Percentiles rank a stretch among this genome's conserved stretches.
Conservation (phyloP, 768 basidiomycete genomes). For the Agaricus blazei region DNA sequence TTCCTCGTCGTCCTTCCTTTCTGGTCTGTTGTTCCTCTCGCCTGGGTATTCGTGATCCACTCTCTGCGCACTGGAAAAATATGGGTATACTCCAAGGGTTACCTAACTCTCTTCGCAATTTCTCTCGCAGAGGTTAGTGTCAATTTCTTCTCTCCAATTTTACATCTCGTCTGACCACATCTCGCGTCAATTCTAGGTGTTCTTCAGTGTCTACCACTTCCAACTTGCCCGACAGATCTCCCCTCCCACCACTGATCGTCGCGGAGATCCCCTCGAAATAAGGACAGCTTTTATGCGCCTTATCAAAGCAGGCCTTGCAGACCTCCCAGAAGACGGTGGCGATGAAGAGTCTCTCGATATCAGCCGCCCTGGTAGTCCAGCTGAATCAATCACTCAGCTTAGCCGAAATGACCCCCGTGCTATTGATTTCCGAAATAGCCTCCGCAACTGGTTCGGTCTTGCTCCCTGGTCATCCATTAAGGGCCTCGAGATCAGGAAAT, state of each 20-base stretch:
- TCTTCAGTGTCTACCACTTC: constrained; percentile 65
- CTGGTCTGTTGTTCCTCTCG: constrained; percentile 56
- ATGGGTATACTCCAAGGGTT: constrained; percentile 34
- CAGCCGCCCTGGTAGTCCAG: constrained; percentile 55
- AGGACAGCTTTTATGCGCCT: constrained; percentile 56
- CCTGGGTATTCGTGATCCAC: constrained; percentile 60
- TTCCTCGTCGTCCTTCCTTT: constrained; percentile 53
- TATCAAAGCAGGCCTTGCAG: constrained; percentile 59
- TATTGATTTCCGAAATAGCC: constrained; percentile 62
- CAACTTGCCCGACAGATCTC: constrained; percentile 45
- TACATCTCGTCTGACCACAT: neutral
- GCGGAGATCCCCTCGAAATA: constrained; percentile 51
- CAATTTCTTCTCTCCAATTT: neutral
- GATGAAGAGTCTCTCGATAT: constrained; percentile 49
- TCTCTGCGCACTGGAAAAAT: constrained; percentile 38
- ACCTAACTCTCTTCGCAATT: constrained; percentile 36
- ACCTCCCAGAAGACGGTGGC: constrained; percentile 43
- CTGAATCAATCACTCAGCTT: constrained; percentile 53
- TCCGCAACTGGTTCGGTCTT: constrained; percentile 76
- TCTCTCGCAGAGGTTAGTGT: constrained; percentile 55
- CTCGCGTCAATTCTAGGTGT: constrained; percentile 35
- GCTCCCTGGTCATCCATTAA: constrained; percentile 71
- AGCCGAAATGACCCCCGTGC: constrained; percentile 63
- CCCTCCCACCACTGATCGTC: constrained; percentile 36
- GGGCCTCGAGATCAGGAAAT: constrained; percentile 56